Conservation (phyloP, 345 rosid genomes). For the Cochlearia excelsa region DNA sequence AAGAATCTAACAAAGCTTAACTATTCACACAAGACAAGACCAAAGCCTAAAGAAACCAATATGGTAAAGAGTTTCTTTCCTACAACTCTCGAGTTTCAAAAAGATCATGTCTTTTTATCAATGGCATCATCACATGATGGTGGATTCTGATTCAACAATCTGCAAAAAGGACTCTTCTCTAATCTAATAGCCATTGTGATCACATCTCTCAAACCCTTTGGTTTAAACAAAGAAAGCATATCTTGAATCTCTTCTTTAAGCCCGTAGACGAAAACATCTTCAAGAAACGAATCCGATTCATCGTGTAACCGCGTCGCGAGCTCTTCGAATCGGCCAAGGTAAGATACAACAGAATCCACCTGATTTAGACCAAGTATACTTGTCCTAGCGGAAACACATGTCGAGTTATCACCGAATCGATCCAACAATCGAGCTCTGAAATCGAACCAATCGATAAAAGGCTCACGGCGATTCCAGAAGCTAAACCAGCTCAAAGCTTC, state of each 20-base stretch:
- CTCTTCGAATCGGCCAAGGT: constrained; percentile 20
- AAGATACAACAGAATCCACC: constrained; percentile 8
- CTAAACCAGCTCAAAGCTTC: constrained; percentile 24
- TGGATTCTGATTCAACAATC: background rate
- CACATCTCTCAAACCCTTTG: constrained; percentile 4
- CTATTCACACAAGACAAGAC: too few relatives aligned
- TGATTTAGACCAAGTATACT: constrained; percentile 9
- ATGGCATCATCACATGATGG: too few relatives aligned
- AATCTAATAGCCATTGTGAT: constrained; percentile 14
- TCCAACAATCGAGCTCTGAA: constrained; percentile 1
- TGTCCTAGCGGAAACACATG: background rate
- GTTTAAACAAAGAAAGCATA: constrained; percentile 8
- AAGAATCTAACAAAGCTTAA: too few relatives aligned
- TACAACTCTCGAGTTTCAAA: too few relatives aligned
- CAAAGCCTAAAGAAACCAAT: too few relatives aligned
- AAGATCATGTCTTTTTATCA: too few relatives aligned
- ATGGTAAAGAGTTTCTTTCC: too few relatives aligned
- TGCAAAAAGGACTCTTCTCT: constrained; percentile 16
- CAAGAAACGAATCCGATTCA: background rate
- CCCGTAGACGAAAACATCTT: constrained; percentile 3
- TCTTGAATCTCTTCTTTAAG: constrained; percentile 13
- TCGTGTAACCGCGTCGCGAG: constrained; percentile 11
- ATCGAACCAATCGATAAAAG: constrained; percentile 23
- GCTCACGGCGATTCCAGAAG: background rate
- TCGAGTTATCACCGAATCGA: constrained; percentile 15